Evolutionary conservation across 2,329 filamentous ascomycete genomes (phyloP), one percentile per base, ranked within the genome.

Genomic region (Boeremia exigua): DNA sequence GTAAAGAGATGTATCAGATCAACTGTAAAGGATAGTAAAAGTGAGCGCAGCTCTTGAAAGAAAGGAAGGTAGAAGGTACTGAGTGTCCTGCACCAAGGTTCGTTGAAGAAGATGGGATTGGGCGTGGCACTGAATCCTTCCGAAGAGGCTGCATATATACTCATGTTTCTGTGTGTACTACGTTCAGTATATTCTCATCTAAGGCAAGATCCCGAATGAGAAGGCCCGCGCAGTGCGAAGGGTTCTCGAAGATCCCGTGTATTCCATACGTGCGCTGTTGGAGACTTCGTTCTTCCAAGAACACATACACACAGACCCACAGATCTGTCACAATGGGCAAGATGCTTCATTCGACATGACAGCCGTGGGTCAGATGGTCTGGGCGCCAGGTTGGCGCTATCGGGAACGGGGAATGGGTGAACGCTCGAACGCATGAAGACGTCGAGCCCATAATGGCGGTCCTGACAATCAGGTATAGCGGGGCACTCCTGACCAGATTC

Each of bases 1-100:
- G 47, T 38, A 56, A 42, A 69, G 63, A 66, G 57, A 29, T 58
- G 48, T 64, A 55, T 60, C 56, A 61, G 70, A 57, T 65, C 46
- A 52, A 62, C 56, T 60, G 60, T 51, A 15, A 32, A 15, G 23
- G 43, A 56, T 51, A 51, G 53, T 51, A 47, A 65, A 51, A 60
- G 47, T 67, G 70, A 75, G 72, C 72, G 70, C 72, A 74, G 72
- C 71, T 74, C 72, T 66, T 39, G 52, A 17, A 43, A 68, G 64
- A 58, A 68, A 59, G 39, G 55, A 68, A 66, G 58, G 39, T 49
- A 45, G 59, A 57, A 67, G 43, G 57, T 44, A 57, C 60, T 56
- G 48, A 69, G 71, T 74, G 71, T 61, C 62, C 72, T 69, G 71
- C 72, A 74, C 72, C 51, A 63, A 63, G 43, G 37, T 51, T 56